phyloP scores from a whole-genome alignment of 345 rosid species.

The Syzygium aqueum region DNA sequence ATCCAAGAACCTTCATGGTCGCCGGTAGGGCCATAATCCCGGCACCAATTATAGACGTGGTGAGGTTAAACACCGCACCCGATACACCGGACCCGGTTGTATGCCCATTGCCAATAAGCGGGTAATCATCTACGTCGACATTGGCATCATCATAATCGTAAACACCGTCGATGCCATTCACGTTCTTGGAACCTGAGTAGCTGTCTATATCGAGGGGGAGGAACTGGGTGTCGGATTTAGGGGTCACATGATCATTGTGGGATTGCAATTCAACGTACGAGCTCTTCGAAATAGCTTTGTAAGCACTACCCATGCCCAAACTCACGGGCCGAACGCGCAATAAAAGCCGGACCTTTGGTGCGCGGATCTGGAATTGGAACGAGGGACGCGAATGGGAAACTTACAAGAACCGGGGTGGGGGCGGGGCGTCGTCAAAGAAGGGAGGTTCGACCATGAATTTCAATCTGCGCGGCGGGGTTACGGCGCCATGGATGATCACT shows the following conservation, averaged over 20 bases:
- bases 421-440: not conserved
- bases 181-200: slow-evolving; percentile 13
- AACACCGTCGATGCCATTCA: slow-evolving; percentile 1
- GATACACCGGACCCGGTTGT: slow-evolving; percentile 49
- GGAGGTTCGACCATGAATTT: not conserved
- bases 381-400: not conserved
- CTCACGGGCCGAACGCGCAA: not conserved
- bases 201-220: slow-evolving; percentile 37
- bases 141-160: slow-evolving; percentile 24
- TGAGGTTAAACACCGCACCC: slow-evolving; percentile 90
- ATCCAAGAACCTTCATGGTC: slow-evolving; percentile 86
- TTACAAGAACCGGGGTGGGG: not conserved
- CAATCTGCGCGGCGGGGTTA: not conserved
- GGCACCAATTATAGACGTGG: slow-evolving; percentile 88
- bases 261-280: slow-evolving; percentile 51
- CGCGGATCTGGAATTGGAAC: not conserved
- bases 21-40: slow-evolving; percentile 99
- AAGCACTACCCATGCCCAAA: slow-evolving; percentile 51
- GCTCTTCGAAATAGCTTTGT: slow-evolving; percentile 48
- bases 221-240: slow-evolving; percentile 18
- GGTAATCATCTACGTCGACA: slow-evolving; percentile 26
- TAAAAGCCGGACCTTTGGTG: not conserved
- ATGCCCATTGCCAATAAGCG: slow-evolving; percentile 11
- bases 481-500: not conserved
- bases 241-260: slow-evolving; percentile 19